Evolutionary conservation across 768 basidiomycete species (phyloP).

Genomic region (Hemileccinum rubropunctum): DNA sequence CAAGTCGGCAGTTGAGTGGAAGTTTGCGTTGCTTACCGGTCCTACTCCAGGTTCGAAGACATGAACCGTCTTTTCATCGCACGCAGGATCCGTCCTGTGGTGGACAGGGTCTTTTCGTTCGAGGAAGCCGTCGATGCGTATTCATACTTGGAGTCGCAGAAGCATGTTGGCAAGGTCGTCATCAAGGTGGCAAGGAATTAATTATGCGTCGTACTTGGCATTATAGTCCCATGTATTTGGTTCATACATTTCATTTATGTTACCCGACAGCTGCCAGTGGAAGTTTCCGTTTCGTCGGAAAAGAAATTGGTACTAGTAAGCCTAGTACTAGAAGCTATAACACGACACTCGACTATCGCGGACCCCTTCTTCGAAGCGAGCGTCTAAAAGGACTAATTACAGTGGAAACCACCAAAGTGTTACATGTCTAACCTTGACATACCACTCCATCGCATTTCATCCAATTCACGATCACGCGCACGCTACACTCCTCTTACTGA

Average conservation of each 20-base stretch:
- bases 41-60: conserved; percentile 43
- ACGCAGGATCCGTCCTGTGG: conserved; percentile 45
- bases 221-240: no score
- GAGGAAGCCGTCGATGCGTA: conserved; percentile 53
- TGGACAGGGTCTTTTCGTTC: conserved; percentile 59
- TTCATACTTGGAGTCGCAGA: conserved; percentile 49
- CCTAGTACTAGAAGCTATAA: no score
- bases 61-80: conserved; percentile 50
- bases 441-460: conserved; percentile 60
- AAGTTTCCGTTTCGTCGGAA: no score
- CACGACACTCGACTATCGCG: no score
- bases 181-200: conserved; percentile 40
- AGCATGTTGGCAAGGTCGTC: conserved; percentile 63
- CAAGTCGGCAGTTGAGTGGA: no score
- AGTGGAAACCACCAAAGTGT: background rate
- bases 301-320: no score
- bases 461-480: conserved; percentile 39
- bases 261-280: no score
- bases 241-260: no score
- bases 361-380: no score
- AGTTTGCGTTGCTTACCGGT: background rate
- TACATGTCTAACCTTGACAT: conserved; percentile 54
- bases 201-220: conserved; percentile 1
- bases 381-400: no score
- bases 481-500: conserved; percentile 41